These are phyloP conservation scores for Russula compacta DNA, from an alignment of 768 basidiomycete genomes.

Conservation along the genomic window DNA sequence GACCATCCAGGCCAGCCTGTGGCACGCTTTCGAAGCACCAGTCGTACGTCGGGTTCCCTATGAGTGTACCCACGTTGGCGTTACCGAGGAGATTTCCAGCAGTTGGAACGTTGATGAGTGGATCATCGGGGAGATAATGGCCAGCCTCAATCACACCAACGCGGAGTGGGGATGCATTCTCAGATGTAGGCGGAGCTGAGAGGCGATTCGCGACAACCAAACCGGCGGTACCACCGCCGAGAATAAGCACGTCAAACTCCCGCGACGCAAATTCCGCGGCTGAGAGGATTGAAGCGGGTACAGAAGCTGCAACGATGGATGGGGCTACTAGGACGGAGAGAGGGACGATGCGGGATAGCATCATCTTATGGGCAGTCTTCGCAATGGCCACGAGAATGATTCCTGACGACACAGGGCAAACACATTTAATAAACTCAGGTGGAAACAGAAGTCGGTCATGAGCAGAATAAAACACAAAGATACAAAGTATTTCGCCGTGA, in stretches of 20 bases:
- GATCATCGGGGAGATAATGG: constrained; percentile 12
- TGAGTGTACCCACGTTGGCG: constrained; percentile 12
- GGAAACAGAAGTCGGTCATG: not conserved
- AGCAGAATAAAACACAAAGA: not conserved
- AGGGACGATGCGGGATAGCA: not conserved
- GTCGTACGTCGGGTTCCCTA: constrained; percentile 18
- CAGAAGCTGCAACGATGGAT: not conserved
- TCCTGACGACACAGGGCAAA: not conserved
- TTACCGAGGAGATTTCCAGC: constrained; percentile 18
- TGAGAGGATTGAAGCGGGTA: not conserved
- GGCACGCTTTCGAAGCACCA: constrained; percentile 18
- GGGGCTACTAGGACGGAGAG: not conserved
- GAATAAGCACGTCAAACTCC: constrained; percentile 13
- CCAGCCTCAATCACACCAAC: constrained; percentile 19
- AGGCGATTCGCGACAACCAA: constrained; percentile 18
- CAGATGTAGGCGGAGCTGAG: constrained; percentile 7
- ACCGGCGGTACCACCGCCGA: constrained; percentile 17
- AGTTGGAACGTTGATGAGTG: constrained; percentile 16
- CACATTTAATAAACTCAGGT: not conserved
- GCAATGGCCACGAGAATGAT: not conserved
- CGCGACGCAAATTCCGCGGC: constrained; percentile 11
- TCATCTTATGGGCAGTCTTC: not conserved
- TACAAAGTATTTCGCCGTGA: not conserved
- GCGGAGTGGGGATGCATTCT: constrained; percentile 7
- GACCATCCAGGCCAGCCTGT: constrained; percentile 13